phyloP scores from a whole-genome alignment of 176 grass and related monocot species.

The Hsuehochloa calcarea region DNA sequence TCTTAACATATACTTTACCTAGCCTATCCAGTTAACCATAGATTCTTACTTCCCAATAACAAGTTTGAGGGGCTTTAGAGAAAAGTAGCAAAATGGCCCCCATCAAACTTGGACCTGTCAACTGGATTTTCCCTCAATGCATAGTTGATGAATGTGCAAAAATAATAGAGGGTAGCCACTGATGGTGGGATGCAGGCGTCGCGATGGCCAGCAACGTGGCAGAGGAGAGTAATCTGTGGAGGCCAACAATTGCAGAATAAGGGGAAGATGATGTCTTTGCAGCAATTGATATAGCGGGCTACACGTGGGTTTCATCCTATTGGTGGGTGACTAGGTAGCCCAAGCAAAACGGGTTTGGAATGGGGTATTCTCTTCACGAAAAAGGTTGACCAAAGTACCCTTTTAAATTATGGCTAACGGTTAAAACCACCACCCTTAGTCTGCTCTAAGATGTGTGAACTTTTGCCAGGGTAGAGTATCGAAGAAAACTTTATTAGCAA shows the following conservation, averaged over 20 bases:
- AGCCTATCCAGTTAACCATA: not conserved
- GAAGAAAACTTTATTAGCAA: constrained; percentile 13
- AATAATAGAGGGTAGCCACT: not conserved
- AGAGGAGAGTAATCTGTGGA: not conserved
- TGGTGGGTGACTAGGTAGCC: not conserved
- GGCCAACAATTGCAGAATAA: not conserved
- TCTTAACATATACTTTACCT: not conserved
- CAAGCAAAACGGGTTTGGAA: not conserved
- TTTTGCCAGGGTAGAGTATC: not conserved
- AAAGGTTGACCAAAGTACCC: not conserved
- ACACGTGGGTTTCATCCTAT: not conserved
- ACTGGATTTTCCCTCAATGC: not conserved
- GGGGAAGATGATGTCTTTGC: not conserved
- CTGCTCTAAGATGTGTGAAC: not conserved
- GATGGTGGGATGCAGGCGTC: not conserved
- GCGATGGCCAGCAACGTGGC: not conserved
- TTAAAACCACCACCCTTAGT: not conserved
- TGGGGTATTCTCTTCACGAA: not conserved
- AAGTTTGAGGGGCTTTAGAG: not conserved
- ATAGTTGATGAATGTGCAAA: not conserved
- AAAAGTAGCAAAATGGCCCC: not conserved
- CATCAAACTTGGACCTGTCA: not conserved
- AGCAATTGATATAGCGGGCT: not conserved
- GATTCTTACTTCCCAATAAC: not conserved
- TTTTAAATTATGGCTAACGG: not conserved